phyloP scores from a whole-genome alignment of 352 stramenopile genomes.

The Blastocystis sp. region DNA sequence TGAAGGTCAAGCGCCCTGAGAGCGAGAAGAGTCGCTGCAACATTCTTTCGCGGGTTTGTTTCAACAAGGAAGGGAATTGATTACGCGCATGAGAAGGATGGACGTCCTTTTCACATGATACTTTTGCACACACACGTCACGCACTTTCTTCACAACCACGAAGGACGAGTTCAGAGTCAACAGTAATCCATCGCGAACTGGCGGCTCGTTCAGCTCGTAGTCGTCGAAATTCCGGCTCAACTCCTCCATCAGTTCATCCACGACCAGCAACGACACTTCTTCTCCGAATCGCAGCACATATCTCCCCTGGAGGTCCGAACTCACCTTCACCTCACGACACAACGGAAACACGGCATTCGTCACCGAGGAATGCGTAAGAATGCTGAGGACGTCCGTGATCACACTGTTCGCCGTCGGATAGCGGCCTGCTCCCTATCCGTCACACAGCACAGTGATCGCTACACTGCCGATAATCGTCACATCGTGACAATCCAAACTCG shows the following conservation, averaged over 20 bases:
- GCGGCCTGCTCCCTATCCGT: constrained; percentile 1
- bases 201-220: neutral
- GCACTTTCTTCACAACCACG: neutral
- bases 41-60: neutral
- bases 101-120: neutral
- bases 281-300: neutral
- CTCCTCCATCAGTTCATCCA: neutral
- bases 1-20: neutral
- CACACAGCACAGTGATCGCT: neutral
- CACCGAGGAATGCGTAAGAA: neutral
- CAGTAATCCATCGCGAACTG: neutral
- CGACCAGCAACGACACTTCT: neutral
- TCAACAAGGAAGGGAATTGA: neutral
- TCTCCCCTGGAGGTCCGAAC: neutral
- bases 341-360: neutral
- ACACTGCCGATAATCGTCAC: neutral
- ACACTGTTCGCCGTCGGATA: constrained; percentile 20
- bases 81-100: neutral
- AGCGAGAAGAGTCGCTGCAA: neutral
- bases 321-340: neutral
- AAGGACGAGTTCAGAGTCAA: neutral
- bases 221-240: neutral
- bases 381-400: constrained; percentile 18
- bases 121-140: neutral
- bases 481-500: neutral